Conservation (phyloP, 2,329 filamentous ascomycete species). For the Stenocarpella maydis region DNA sequence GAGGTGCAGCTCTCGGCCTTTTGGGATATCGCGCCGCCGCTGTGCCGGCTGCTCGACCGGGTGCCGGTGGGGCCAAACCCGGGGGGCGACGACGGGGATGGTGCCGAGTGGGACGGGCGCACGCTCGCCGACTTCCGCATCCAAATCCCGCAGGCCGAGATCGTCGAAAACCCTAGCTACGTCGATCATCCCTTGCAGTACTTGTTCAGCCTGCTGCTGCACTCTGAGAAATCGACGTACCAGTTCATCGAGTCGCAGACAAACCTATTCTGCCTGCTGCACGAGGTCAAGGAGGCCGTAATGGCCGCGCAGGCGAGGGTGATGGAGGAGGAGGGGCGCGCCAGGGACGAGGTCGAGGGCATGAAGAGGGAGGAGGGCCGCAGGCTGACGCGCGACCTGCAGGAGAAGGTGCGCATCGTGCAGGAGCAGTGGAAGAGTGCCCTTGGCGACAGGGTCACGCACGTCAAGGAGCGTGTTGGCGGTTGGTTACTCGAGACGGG, state of each 20-base stretch:
- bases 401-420: slow-evolving; percentile 91
- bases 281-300: slow-evolving; percentile 86
- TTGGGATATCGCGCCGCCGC: slow-evolving; percentile 93
- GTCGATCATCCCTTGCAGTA: slow-evolving; percentile 86
- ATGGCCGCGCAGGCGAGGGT: slow-evolving; percentile 74
- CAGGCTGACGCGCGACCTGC: slow-evolving; percentile 81
- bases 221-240: slow-evolving; percentile 91
- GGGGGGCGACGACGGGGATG: neutral
- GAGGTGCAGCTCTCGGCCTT: slow-evolving; percentile 93
- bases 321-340: slow-evolving; percentile 69
- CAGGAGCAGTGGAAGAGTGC: slow-evolving; percentile 92
- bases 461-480: slow-evolving; percentile 77
- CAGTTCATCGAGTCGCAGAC: slow-evolving; percentile 97
- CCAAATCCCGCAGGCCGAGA: slow-evolving; percentile 80
- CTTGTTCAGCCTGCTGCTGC: slow-evolving; percentile 82
- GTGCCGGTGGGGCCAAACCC: slow-evolving; percentile 63
- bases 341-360: slow-evolving; percentile 56
- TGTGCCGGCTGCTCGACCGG: slow-evolving; percentile 80
- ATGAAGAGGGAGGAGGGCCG: slow-evolving; percentile 73
- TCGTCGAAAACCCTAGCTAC: slow-evolving; percentile 86
- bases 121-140: slow-evolving; percentile 68
- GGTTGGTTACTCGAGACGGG: slow-evolving; percentile 77
- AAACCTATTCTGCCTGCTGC: slow-evolving; percentile 87
- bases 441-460: slow-evolving; percentile 78
- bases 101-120: neutral